A percentile compares a stretch with the other conserved stretches of the same genome.
Evolutionary conservation across 176 grass and related monocot genomes (phyloP).

Genomic region (Carex myosuroides): DNA sequence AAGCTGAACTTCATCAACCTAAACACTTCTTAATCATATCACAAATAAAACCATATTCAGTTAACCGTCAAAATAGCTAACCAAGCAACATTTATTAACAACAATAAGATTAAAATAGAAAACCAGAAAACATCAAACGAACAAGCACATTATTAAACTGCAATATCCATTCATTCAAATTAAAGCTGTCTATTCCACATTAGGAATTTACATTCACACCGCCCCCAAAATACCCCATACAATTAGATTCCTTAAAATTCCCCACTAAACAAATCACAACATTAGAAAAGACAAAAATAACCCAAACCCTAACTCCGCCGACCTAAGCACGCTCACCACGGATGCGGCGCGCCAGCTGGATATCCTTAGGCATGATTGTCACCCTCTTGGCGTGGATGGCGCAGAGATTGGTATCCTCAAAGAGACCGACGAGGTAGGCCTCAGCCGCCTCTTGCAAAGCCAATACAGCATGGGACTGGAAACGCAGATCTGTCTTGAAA

Average conservation of each 20-base stretch:
- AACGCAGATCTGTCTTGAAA: slow-evolving; percentile 34
- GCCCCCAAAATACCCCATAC: neutral
- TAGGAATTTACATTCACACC: slow-evolving; percentile 20
- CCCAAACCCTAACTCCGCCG: neutral
- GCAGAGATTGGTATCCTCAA: slow-evolving; percentile 23
- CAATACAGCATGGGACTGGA: slow-evolving; percentile 16
- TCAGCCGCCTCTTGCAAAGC: slow-evolving; percentile 22
- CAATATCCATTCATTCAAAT: neutral
- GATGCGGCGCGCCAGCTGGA: slow-evolving; percentile 18
- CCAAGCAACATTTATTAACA: neutral
- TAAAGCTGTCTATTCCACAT: slow-evolving; percentile 17
- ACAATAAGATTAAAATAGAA: neutral
- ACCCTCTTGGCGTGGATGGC: slow-evolving; percentile 22
- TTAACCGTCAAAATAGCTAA: neutral
- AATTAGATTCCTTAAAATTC: neutral
- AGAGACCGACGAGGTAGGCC: slow-evolving; percentile 18
- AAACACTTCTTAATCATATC: too few relatives aligned
- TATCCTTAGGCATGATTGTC: slow-evolving; percentile 20
- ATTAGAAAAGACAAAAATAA: neutral
- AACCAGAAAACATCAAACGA: neutral
- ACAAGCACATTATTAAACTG: neutral
- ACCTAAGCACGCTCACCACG: slow-evolving; percentile 19
- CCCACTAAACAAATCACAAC: slow-evolving; percentile 7
- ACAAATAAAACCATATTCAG: too few relatives aligned
- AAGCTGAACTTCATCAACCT: too few relatives aligned